These are phyloP conservation scores for Epichloe baconii DNA, from an alignment of 2,329 filamentous ascomycete genomes.

Conservation along the genomic window DNA sequence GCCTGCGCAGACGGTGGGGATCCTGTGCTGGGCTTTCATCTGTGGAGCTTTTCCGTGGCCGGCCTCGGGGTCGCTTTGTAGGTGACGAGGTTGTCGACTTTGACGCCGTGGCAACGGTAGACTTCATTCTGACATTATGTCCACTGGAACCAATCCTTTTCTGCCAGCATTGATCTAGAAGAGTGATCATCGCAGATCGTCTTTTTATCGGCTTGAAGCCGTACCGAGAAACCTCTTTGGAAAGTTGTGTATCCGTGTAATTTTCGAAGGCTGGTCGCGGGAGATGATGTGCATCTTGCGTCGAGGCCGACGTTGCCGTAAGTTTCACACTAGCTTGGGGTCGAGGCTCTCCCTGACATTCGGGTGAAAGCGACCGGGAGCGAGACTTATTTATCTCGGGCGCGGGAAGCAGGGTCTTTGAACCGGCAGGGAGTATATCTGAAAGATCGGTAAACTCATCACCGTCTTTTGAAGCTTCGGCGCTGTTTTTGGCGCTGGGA, in stretches of 20 bases:
- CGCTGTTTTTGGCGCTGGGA: neutral
- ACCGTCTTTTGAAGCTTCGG: neutral
- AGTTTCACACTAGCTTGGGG: neutral
- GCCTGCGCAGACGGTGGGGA: slow-evolving; percentile 23
- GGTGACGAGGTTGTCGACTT: slow-evolving; percentile 2
- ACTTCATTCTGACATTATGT: slow-evolving; percentile 8
- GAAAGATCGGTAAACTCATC: slow-evolving; percentile 13
- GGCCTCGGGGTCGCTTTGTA: slow-evolving; percentile 19
- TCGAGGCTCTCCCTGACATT: neutral
- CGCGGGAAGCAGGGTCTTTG: neutral
- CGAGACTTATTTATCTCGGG: neutral
- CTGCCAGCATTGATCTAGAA: slow-evolving; percentile 60
- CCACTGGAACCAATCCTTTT: slow-evolving; percentile 31
- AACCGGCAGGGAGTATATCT: slow-evolving; percentile 11
- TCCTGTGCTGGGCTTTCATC: slow-evolving; percentile 16
- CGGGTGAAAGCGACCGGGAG: neutral
- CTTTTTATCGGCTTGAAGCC: slow-evolving; percentile 62
- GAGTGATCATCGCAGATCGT: slow-evolving; percentile 53
- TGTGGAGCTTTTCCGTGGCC: slow-evolving; percentile 19
- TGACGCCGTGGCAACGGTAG: neutral
- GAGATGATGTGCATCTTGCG: neutral
- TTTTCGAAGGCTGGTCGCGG: slow-evolving; percentile 43
- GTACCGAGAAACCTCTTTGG: slow-evolving; percentile 47
- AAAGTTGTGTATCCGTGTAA: slow-evolving; percentile 49
- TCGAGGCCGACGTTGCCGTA: neutral